phyloP scores from a whole-genome alignment of 2,329 filamentous ascomycete genomes.

The Scytalidium sp. region DNA sequence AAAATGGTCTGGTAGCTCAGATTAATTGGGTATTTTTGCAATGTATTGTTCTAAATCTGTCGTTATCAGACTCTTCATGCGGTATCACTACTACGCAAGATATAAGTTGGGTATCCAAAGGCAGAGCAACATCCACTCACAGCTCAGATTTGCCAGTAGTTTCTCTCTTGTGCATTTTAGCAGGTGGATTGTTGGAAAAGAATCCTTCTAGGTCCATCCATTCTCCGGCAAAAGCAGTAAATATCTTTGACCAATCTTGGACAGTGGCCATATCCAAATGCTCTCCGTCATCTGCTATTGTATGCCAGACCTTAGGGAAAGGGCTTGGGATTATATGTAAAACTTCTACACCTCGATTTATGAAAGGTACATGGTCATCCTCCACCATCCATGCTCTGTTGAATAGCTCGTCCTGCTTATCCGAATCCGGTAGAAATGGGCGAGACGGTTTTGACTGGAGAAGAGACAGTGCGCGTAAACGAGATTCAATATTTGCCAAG shows the following conservation, averaged over 20 bases:
- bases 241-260: constrained; percentile 82
- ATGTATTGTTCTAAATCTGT: not conserved
- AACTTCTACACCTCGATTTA: constrained; percentile 80
- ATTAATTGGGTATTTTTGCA: not conserved
- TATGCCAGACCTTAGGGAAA: constrained; percentile 88
- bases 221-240: constrained; percentile 82
- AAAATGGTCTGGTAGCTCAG: no score
- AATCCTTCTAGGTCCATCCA: constrained; percentile 74
- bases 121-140: constrained; percentile 23
- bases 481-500: constrained; percentile 70
- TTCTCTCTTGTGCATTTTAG: constrained; percentile 8
- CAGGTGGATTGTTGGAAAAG: constrained; percentile 17
- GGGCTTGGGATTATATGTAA: constrained; percentile 83
- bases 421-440: constrained; percentile 64
- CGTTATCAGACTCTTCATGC: not conserved
- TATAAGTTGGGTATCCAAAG: constrained; percentile 15
- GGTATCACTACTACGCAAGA: constrained; percentile 3
- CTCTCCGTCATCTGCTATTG: constrained; percentile 74
- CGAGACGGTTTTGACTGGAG: constrained; percentile 58
- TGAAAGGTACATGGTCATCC: constrained; percentile 92
- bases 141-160: constrained; percentile 22
- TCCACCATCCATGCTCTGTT: constrained; percentile 53
- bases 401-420: constrained; percentile 50
- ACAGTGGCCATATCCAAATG: constrained; percentile 79
- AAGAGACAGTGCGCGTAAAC: constrained; percentile 64